Base-by-base conservation (phyloP, 2,329 filamentous ascomycete genomes). In the Cladophialophora yegresii region DNA sequence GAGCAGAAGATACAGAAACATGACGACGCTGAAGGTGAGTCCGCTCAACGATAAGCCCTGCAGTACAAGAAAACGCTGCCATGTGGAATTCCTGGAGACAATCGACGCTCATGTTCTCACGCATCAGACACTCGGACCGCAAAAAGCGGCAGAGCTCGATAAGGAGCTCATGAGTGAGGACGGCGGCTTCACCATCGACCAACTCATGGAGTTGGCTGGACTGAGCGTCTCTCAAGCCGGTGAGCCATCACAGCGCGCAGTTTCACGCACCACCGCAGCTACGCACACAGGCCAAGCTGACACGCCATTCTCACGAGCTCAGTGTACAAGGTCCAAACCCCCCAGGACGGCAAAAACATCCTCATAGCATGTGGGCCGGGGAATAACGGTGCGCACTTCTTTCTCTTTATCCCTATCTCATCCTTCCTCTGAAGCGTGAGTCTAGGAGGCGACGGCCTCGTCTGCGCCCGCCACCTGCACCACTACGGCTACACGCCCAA, bases 121-220 rank as follows among this genome's bases (percentile, higher is more conserved):
- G 20, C 13, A 23, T 6, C 61, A 96, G 92, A 96, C 92, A 40
- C 64, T 99, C 28, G 89, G 89, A 9, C 89, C 93, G 49, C 92
- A 95, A 78, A 91, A 92, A 69, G 95, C 95, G 0, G 89, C 91
- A 0, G 90, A 91, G 54, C 85, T 99, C 20, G 95, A 99, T 75
- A 88, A 91, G 77, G 93, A 99, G 75, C 87, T 99, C 67, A 98
- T 99, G 93, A 90, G 87, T 74, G 85, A 86, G 10, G 86, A 88
- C 0, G 86, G 86, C 45, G 92, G 90, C 8, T 99, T 96, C 79
- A 96, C 92, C 10, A 85, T 99, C 61, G 95, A 98, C 75, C 95
- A 99, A 78, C 82, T 99, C 55, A 98, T 99, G 95, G 95, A 98
- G 75, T 81, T 99, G 7, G 95, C 95, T 50, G 95, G 95, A 0